Evolutionary conservation across 805 yeast species (phyloP).

Genomic region (Wickerhamomyces subpelliculosus): DNA sequence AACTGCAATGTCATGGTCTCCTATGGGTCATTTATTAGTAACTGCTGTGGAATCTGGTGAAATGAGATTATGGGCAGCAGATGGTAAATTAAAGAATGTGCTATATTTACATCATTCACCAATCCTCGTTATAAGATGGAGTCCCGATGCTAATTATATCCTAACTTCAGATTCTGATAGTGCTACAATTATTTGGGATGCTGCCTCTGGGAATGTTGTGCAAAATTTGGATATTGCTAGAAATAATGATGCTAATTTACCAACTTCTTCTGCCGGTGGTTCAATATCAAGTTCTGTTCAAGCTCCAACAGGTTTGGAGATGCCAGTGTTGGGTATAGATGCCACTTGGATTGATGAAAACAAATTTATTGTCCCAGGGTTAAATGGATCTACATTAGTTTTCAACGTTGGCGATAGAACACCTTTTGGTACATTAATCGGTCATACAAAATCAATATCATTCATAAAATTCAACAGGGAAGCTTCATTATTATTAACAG

Average conservation of each 20-base stretch:
- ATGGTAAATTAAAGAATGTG: constrained; percentile 56
- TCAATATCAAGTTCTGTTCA: neutral
- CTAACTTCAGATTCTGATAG: constrained; percentile 54
- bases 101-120: constrained; percentile 48
- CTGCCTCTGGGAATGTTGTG: constrained; percentile 41
- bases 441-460: constrained; percentile 58
- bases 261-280: constrained; percentile 14
- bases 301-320: constrained; percentile 1
- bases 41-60: constrained; percentile 70
- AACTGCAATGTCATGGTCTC: constrained; percentile 52
- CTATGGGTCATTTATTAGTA: constrained; percentile 51
- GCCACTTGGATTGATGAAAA: constrained; percentile 68
- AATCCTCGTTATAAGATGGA: constrained; percentile 56
- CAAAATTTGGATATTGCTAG: constrained; percentile 36
- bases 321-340: constrained; percentile 49
- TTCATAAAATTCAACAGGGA: constrained; percentile 45
- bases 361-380: constrained; percentile 67
- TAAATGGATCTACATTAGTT: constrained; percentile 46
- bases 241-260: constrained; percentile 15
- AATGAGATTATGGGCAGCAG: constrained; percentile 68
- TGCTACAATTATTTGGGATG: constrained; percentile 60
- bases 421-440: constrained; percentile 48
- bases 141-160: constrained; percentile 42
- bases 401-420: constrained; percentile 40
- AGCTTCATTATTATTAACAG: constrained; percentile 55